Base-by-base conservation (phyloP, 2,329 filamentous ascomycete species). In the Helotiales sp. region DNA sequence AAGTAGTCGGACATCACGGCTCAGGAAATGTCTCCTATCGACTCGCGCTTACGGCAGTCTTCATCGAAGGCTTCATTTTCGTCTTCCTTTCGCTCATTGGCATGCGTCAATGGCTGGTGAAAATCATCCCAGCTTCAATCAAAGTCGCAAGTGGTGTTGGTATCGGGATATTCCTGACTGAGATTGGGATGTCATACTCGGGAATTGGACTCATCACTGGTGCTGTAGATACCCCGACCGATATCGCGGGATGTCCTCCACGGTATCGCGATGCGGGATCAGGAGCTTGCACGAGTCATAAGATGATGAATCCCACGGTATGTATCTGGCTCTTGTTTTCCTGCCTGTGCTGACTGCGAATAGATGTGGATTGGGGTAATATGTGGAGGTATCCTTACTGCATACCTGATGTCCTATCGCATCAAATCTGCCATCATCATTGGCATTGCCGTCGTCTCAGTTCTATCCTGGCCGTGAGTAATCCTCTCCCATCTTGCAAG, bases 351-450 rank as follows among this genome's bases (percentile, higher is more conserved):
- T 65, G 42, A 27, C 48, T 7, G 2, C 13, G 1, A 3, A 13
- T 59, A 86, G 84, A 77, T 96, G 80, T 96, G 92, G 92, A 83
- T 96, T 54, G 92, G 90, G 10, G 88, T 96, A 63, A 87, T 91
- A 69, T 85, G 87, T 54, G 90, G 92, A 13, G 90, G 91, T 31
- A 79, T 96, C 46, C 73, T 96, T 34, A 93, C 91, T 0, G 85
- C 89, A 5, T 82, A 93, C 63, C 83, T 96, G 73, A 91, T 91
- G 88, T 82, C 88, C 17, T 92, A 88, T 71, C 83, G 86, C 36
- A 79, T 91, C 74, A 91, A 90, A 70, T 87, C 87, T 54, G 87
- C 88, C 48, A 89, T 92, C 60, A 83, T 91, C 54, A 82, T 88
- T 24, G 89, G 89, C 2, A 91, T 92, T 54, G 76, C 83, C 9